Base-by-base conservation (phyloP, 345 rosid genomes). In the Durio zibethinus region DNA sequence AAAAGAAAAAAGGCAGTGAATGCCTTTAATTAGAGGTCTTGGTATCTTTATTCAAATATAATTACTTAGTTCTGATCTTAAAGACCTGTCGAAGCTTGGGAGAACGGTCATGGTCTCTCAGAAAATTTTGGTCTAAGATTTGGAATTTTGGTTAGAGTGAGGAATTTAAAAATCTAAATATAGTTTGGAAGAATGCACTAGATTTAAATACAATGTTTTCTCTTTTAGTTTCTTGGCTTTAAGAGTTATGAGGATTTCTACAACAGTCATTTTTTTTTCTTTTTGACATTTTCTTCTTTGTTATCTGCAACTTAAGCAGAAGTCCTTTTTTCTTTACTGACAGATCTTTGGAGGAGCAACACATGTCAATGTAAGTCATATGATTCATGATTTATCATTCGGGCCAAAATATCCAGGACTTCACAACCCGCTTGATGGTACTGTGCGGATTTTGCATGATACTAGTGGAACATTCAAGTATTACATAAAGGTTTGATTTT, bases 391-490 rank as follows among this genome's bases (percentile, higher is more conserved):
- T 83, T 79, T 97, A 79, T 89, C 99, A 69, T 97, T 97, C 82
- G 98, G 99, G 70, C 98, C 98, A 5, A 87, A 94, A 74, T 97
- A 92, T 83, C 99, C 97, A 2, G 98, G 99, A 77, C 74, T 92
- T 80, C 98, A 92, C 89, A 97, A 97, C 79, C 99, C 98, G 42
- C 93, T 97, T 71, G 98, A 97, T 81, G 98, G 81, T 68, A 97
- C 97, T 2, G 77, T 10, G 27, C 86, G 98, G 74, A 83, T 88
- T 76, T 86, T 94, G 79, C 97, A 82, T 67, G 88, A 84, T 15
- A 73, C 92, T 59, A 97, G 96, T 80, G 98, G 99, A 85, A 89
- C 91, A 74, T 97, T 97, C 90, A 94, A 97, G 79, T 94, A 97
- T 81, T 97, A 89, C 84, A 92, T 97, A 60, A 97, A 97, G 98